Evolutionary conservation across 2,329 filamentous ascomycete species (phyloP), one percentile per base, ranked within the genome.

Genomic region (Dothiorella sarmentorum): DNA sequence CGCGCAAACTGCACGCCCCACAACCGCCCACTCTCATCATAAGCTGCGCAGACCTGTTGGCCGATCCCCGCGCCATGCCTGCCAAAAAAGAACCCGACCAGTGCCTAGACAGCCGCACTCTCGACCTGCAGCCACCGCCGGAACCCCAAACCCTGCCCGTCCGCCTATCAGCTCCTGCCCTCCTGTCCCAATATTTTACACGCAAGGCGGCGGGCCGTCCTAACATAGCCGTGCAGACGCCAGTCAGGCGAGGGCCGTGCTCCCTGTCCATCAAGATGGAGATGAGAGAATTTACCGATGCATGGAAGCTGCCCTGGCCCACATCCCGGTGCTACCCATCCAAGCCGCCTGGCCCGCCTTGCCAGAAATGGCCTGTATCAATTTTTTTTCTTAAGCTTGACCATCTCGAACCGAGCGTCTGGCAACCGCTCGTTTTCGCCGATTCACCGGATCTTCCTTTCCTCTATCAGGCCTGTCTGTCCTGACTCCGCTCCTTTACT

Each of bases 361-460:
- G 52, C 40, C 52, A n/a, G 17, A 33, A 44, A 7, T 17, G 49
- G 49, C 24, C 35, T n/a, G 29, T 53, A 40, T 53, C 49, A n/a
- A n/a, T n/a, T n/a, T n/a, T 53, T 42, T 38, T 53, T 37, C 45
- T 35, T 24, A 55, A 17, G 35, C 51, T 29, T 35, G 38, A 27
- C 47, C 52, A 33, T 35, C 37, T 35, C 27, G 17, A 24, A 33
- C 52, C 52, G 52, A 43, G 51, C 38, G 27, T 31, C 51, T 55
- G 38, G 29, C 55, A 43, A 44, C 35, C 66, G 64, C 60, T 69
- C 67, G 56, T 63, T 67, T 60, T 63, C 61, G 60, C 62, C 63
- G 29, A 57, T 33, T 47, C 55, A 37, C 62, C 63, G 29, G 56
- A 33, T 47, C 55, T 31, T 24, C n/a, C 51, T 7, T 35, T 60